Percentiles rank a stretch among this genome's conserved stretches.
These are phyloP conservation scores for Solanum ahanhuiri DNA, from an alignment of 257 asterid species.

Conservation along the genomic window DNA sequence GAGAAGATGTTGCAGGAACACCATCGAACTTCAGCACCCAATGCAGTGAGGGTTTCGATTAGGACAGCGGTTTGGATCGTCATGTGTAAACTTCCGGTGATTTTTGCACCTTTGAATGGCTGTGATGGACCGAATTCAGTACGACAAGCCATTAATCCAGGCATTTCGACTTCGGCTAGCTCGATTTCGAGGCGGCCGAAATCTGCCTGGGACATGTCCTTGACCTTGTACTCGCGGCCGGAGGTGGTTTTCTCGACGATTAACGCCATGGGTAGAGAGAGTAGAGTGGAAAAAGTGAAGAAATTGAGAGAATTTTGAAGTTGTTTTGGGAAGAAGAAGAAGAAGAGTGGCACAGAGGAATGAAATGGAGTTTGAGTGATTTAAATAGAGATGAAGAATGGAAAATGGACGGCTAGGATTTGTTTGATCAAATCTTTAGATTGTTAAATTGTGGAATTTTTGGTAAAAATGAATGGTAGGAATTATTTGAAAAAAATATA, in stretches of 20 bases:
- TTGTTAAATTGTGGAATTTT: background rate
- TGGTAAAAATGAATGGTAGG: background rate
- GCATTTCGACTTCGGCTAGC: conserved; percentile 88
- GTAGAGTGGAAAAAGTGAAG: background rate
- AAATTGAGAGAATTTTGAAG: background rate
- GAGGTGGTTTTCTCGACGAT: conserved; percentile 63
- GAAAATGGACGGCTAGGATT: conserved; percentile 17
- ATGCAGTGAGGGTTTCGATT: conserved; percentile 64
- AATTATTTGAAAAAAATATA: background rate
- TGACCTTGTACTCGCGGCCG: conserved; percentile 83
- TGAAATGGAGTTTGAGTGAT: background rate
- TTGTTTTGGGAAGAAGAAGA: background rate
- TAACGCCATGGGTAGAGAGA: conserved; percentile 42
- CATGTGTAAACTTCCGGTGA: conserved; percentile 83
- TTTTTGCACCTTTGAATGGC: conserved; percentile 71
- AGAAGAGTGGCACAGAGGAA: conserved; percentile 11
- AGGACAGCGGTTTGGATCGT: conserved; percentile 80
- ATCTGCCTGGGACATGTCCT: conserved; percentile 86
- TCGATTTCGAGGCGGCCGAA: conserved; percentile 84
- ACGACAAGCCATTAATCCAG: conserved; percentile 67
- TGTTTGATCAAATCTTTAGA: background rate
- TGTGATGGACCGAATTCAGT: conserved; percentile 61
- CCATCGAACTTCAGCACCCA: conserved; percentile 87
- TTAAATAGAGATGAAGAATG: conserved; percentile 11
- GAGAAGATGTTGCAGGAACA: conserved; percentile 89